phyloP scores from a whole-genome alignment of 257 asterid species.

The Coffea eugenioides region DNA sequence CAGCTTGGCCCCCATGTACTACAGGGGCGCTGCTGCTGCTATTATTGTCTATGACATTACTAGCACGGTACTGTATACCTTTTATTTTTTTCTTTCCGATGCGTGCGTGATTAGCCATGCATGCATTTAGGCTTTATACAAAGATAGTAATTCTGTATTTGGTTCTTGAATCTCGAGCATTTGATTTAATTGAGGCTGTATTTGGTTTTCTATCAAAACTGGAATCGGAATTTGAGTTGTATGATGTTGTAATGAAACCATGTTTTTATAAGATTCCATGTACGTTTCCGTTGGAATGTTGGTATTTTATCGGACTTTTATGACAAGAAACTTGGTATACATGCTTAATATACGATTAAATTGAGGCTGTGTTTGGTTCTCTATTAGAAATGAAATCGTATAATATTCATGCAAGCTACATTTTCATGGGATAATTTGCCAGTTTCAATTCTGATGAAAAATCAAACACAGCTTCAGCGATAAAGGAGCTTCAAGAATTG shows the following conservation, averaged over 20 bases:
- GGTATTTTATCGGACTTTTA: neutral
- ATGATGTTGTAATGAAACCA: neutral
- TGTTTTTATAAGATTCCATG: neutral
- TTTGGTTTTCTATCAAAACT: too few species aligned
- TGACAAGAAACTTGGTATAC: neutral
- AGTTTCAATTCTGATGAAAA: neutral
- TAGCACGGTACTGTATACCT: slow-evolving; percentile 51
- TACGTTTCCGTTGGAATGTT: neutral
- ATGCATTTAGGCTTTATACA: too few species aligned
- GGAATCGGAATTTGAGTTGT: neutral
- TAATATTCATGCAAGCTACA: neutral
- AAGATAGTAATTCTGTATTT: too few species aligned
- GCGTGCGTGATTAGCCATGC: neutral
- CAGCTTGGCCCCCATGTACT: slow-evolving; percentile 98
- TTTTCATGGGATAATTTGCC: neutral
- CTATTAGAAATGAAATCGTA: neutral
- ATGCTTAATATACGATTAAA: neutral
- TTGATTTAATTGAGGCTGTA: too few species aligned
- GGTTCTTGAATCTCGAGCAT: too few species aligned
- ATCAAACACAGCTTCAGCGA: neutral
- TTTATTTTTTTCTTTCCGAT: neutral
- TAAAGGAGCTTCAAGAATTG: neutral
- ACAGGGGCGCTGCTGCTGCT: slow-evolving; percentile 98
- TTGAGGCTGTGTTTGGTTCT: neutral
- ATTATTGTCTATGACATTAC: slow-evolving; percentile 87